phyloP scores from a whole-genome alignment of 345 rosid genomes.

The Adansonia digitata region DNA sequence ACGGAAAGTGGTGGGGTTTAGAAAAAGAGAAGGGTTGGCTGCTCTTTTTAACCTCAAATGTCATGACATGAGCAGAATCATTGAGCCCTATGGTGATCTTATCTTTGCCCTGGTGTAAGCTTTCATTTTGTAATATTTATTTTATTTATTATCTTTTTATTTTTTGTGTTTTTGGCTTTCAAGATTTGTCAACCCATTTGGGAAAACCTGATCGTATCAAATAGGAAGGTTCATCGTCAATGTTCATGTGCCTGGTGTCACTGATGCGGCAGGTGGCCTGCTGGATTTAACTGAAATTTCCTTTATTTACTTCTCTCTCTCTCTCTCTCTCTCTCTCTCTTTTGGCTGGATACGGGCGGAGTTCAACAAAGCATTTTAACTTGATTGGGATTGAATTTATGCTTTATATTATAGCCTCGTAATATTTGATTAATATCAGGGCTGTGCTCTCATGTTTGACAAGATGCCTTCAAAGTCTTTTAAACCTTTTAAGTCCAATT shows the following conservation, averaged over 20 bases:
- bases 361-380: not conserved
- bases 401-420: not conserved
- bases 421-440: not conserved
- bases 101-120: constrained; percentile 12
- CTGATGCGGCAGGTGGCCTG: not conserved
- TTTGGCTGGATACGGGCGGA: not conserved
- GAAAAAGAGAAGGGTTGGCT: not conserved
- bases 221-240: not conserved
- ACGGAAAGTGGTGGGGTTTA: constrained; percentile 15
- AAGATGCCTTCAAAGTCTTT: not conserved
- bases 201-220: not conserved
- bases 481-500: not conserved
- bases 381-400: not conserved
- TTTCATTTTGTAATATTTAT: not conserved
- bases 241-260: not conserved
- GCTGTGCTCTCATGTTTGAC: not conserved
- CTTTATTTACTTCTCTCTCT: no score
- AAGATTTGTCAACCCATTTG: not conserved
- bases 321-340: no score
- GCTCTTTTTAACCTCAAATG: constrained; percentile 22
- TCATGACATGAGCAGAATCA: constrained; percentile 31
- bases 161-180: not conserved
- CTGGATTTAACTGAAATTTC: not conserved
- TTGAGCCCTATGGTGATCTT: constrained; percentile 28
- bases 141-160: not conserved